Base-by-base conservation (phyloP, 2,329 filamentous ascomycete species). In the Aspergillus nomiae region DNA sequence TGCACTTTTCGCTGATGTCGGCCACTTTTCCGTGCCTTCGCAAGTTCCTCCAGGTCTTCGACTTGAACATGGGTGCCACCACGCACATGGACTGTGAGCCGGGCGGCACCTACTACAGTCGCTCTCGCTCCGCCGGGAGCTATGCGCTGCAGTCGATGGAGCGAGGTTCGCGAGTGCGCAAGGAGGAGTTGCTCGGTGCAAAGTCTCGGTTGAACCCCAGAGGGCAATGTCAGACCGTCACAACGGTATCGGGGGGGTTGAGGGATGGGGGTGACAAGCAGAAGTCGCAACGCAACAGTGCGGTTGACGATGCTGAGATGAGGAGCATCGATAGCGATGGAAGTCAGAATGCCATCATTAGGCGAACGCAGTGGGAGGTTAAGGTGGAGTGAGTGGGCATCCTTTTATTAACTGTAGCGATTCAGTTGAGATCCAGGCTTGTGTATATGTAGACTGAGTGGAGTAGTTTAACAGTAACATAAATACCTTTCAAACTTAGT, bases 1-100 rank as follows among this genome's bases (percentile, higher is more conserved):
- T 57, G 55, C 55, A 57, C 38, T 57, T 57, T n/a, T 57, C 55
- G 26, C 55, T 57, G 4, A 57, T 57, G 19, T 38, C 55, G 16
- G 55, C 55, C 1, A 57, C 55, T 4, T 57, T 57, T 6, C 55
- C 55, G 12, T 57, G 55, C 28, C 55, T 57, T n/a, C 55, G 55
- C 19, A 46, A 46, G 21, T 57, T 57, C 38, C 55, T 57, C 9
- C 55, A 57, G 26, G 55, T 43, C 12, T 57, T 57, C 14, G 55
- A 57, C 32, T 24, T 57, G 38, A 38, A 57, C 26, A 57, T 57
- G 55, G 55, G 55, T 14, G 55, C 55, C 14, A 57, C 55, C 1
- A 57, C 55, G 19, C 41, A 57, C 4, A 11, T 57, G 21, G 45
- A 26, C 9, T 30, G 38, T 16, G 55, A 57, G n/a, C 43, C 43